phyloP scores from a whole-genome alignment of 1,284 basidiomycete genomes.

The Rhodotorula sp. region DNA sequence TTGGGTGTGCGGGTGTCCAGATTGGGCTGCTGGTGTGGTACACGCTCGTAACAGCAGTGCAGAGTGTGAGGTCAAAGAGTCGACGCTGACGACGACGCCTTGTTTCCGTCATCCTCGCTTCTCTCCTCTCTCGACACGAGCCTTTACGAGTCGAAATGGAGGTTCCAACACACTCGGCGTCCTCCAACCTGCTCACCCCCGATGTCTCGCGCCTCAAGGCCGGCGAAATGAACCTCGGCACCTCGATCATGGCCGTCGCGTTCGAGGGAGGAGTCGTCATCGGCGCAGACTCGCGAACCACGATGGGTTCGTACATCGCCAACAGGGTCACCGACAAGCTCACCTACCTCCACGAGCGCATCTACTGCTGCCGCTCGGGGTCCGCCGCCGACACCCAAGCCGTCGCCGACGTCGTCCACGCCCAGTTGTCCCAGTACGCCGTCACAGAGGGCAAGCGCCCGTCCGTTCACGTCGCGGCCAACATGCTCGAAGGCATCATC shows the following conservation, averaged over 20 bases:
- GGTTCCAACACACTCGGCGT: background rate
- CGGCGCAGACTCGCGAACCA: constrained; percentile 95
- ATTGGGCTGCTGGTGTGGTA: background rate
- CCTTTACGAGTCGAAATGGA: background rate
- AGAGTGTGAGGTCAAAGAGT: background rate
- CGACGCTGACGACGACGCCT: background rate
- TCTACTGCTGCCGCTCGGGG: constrained; percentile 98
- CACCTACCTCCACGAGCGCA: constrained; percentile 93
- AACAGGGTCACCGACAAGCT: constrained; percentile 99
- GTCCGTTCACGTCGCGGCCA: constrained; percentile 77
- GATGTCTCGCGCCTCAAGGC: constrained; percentile 66
- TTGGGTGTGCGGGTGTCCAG: background rate
- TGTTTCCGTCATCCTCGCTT: background rate
- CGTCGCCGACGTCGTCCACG: constrained; percentile 85
- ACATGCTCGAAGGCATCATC: constrained; percentile 83
- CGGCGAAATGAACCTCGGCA: constrained; percentile 93
- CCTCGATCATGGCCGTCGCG: constrained; percentile 99
- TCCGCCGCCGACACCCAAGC: constrained; percentile 96
- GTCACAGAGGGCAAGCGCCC: constrained; percentile 72
- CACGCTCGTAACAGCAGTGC: background rate
- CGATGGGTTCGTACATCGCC: constrained; percentile 94
- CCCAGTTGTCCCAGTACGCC: constrained; percentile 38
- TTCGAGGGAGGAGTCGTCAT: constrained; percentile 94
- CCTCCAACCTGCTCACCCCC: constrained; percentile 45
- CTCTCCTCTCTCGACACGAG: background rate